These are phyloP conservation scores for Brassica carinata DNA, from an alignment of 345 rosid genomes.

Conservation along the genomic window DNA sequence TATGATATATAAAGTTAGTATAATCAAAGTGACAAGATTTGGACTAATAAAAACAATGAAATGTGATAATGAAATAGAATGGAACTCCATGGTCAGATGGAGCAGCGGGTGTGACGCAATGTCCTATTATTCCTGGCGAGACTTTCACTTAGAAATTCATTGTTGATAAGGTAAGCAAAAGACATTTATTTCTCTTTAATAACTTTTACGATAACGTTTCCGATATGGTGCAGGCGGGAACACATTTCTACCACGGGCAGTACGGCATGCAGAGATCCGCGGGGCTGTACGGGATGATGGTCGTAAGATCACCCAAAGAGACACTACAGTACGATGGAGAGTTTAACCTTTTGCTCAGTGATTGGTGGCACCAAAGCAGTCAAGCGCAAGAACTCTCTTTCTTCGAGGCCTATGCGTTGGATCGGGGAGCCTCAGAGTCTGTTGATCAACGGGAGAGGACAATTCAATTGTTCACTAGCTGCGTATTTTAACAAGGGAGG, in stretches of 20 bases:
- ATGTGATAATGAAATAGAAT: not conserved
- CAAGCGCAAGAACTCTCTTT: not conserved
- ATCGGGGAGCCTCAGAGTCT: not conserved
- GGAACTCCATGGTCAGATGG: not conserved
- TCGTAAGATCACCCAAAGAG: not conserved
- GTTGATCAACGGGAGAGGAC: not conserved
- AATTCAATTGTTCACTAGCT: not conserved
- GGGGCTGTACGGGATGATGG: not conserved
- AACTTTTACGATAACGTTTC: not conserved
- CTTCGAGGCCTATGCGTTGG: not conserved
- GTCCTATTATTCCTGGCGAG: not conserved
- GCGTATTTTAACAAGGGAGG: not conserved
- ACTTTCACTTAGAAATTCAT: not conserved
- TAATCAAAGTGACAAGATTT: not conserved
- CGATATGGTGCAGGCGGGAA: not conserved
- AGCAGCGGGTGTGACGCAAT: not conserved
- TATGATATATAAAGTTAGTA: too few relatives aligned
- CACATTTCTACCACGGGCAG: not conserved
- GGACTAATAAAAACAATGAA: not conserved
- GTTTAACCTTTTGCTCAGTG: not conserved
- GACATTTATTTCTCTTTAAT: not conserved
- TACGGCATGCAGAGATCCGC: not conserved
- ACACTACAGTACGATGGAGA: not conserved
- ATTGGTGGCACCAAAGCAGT: not conserved
- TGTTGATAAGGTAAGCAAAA: not conserved